phyloP scores from a whole-genome alignment of 2,329 filamentous ascomycete genomes.

The Sporothrix globosa region DNA sequence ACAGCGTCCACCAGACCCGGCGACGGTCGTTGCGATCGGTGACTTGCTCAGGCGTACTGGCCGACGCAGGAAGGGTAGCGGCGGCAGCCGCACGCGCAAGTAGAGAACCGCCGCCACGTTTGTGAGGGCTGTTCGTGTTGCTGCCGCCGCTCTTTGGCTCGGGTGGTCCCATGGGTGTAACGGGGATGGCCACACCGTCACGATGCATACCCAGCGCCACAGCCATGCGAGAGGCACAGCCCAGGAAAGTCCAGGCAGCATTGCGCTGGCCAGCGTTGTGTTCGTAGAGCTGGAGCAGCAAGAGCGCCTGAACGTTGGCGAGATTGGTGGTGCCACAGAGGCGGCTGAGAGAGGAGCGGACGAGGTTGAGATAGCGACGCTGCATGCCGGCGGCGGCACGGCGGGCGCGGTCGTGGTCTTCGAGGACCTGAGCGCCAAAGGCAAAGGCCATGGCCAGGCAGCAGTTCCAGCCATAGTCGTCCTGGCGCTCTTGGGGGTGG shows the following conservation, averaged over 20 bases:
- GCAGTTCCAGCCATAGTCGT: constrained; percentile 36
- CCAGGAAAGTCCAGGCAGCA: constrained; percentile 48
- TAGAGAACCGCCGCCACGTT: background rate
- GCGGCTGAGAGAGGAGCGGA: constrained; percentile 33
- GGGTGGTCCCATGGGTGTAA: background rate
- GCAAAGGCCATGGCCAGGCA: constrained; percentile 36
- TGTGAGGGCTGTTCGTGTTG: background rate
- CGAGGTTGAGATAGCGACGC: constrained; percentile 33
- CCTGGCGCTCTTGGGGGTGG: background rate
- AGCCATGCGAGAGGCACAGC: constrained; percentile 49
- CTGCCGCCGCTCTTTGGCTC: background rate
- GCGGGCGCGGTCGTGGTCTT: constrained; percentile 32
- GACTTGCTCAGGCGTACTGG: constrained; percentile 28
- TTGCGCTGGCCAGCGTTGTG: constrained; percentile 52
- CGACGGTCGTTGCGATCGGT: constrained; percentile 42
- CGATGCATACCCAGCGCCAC: constrained; percentile 51
- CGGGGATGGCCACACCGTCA: constrained; percentile 30
- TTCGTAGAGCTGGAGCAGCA: constrained; percentile 49
- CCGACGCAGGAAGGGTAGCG: background rate
- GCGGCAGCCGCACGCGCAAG: background rate
- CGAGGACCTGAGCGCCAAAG: constrained; percentile 35
- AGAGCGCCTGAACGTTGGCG: constrained; percentile 47
- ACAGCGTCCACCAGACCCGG: constrained; percentile 44
- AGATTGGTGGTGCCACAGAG: constrained; percentile 42
- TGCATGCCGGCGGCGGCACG: constrained; percentile 31